Conservation (phyloP, 2,329 filamentous ascomycete genomes). For the Botrytis squamosa region DNA sequence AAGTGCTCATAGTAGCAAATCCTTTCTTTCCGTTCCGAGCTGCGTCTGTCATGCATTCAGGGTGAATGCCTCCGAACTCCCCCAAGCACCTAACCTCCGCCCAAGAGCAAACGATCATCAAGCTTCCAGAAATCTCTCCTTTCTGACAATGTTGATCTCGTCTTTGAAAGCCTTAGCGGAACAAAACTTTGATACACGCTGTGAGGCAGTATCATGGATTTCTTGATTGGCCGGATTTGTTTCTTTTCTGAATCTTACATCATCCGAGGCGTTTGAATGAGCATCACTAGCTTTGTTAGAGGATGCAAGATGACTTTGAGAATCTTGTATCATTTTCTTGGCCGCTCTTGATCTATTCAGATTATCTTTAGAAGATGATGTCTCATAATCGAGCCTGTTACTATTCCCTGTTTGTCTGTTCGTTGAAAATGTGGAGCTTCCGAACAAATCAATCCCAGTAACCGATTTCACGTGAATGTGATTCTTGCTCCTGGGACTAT, state of each 20-base stretch:
- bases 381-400: background rate
- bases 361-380: background rate
- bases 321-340: background rate
- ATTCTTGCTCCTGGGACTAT: background rate
- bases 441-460: slow-evolving; percentile 30
- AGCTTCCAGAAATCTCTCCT: background rate
- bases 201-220: slow-evolving; percentile 15
- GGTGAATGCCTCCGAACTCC: background rate
- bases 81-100: background rate
- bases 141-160: background rate
- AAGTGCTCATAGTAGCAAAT: background rate
- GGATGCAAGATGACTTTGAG: background rate
- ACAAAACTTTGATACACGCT: slow-evolving; percentile 18
- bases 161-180: slow-evolving; percentile 15
- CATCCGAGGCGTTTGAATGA: background rate
- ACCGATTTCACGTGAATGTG: slow-evolving; percentile 15
- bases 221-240: background rate
- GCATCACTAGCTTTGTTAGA: too few species aligned
- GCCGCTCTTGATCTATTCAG: background rate
- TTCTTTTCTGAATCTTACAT: slow-evolving; percentile 9
- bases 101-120: background rate
- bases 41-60: background rate
- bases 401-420: background rate
- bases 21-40: background rate
- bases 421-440: background rate